Base-by-base conservation (phyloP, 345 rosid genomes). In the Lepidium aucheri region DNA sequence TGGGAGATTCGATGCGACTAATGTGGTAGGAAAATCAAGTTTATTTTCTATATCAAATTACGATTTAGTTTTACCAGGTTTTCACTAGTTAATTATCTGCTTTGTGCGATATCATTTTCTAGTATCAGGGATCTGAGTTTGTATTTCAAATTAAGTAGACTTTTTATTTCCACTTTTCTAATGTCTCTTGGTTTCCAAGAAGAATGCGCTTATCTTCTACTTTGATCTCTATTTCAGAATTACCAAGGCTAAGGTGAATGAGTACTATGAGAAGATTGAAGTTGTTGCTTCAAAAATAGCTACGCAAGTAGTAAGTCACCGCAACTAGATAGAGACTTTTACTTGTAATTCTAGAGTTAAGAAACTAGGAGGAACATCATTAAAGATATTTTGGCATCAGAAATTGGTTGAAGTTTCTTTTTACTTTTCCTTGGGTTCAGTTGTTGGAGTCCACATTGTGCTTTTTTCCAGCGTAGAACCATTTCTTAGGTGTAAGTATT, bases 1-100 rank as follows among this genome's bases (percentile, higher is more conserved):
- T 24, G 99, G 99, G 70, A 86, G 58, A 70, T 86, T 83, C 44
- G 96, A 90, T 41, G 88, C 99, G 7, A 94, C 99, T 28, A 94
- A 94, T 72, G 97, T 90, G 91, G 99, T 94, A 79, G 7, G 79
- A 11, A 36, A 16, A 7, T 13, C n/a, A 3, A 0, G 5, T 14
- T 13, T 39, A 38, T 40, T 39, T 11, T 40, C 15, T 3, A 5
- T 39, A 7, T 17, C 5, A 44, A 0, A 16, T 59, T 40, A 30
- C 26, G 39, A 34, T 67, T 44, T 9, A 8, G 15, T 44, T 12
- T 24, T 10, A 53, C 11, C 3, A 20, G n/a, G n/a, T n/a, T n/a
- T n/a, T n/a, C n/a, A n/a, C n/a, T n/a, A n/a, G n/a, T n/a, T n/a
- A n/a, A n/a, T 24, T 24, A 24, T 2, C 4, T 2, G 26, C 26